Evolutionary conservation across 1,139 yeast species (phyloP).

Genomic region (Saccharomyces uvarum): DNA sequence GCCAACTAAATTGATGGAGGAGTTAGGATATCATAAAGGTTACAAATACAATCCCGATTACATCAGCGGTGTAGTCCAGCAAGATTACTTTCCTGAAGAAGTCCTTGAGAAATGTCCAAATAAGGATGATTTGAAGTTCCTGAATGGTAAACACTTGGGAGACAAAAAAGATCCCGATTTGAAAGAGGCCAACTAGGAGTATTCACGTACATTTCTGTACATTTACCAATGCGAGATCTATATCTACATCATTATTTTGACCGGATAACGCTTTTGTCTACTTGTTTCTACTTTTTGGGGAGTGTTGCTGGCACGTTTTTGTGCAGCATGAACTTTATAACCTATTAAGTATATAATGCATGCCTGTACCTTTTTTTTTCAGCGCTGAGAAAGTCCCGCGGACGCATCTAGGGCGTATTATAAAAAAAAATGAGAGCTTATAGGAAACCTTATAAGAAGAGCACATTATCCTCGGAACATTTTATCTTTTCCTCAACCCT

Average conservation of each 20-base stretch:
- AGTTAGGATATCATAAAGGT: slow-evolving; percentile 73
- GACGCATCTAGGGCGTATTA: background rate
- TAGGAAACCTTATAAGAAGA: background rate
- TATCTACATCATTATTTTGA: background rate
- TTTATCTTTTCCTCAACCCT: background rate
- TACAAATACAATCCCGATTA: slow-evolving; percentile 85
- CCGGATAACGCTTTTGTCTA: background rate
- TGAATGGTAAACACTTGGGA: slow-evolving; percentile 41
- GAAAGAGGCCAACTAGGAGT: background rate
- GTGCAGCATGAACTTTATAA: background rate
- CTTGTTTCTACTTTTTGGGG: background rate
- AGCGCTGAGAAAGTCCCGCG: background rate
- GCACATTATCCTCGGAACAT: background rate
- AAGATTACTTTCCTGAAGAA: slow-evolving; percentile 59
- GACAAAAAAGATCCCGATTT: slow-evolving; percentile 33
- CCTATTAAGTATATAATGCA: background rate
- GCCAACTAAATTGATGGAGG: slow-evolving; percentile 84
- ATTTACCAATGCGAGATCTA: background rate
- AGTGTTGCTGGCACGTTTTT: background rate
- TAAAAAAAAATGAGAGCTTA: background rate
- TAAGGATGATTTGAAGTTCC: slow-evolving; percentile 24
- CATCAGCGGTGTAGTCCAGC: slow-evolving; percentile 63
- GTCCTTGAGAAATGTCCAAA: slow-evolving; percentile 30
- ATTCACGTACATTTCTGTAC: background rate
- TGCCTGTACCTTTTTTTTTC: background rate